These are phyloP conservation scores for Thymus quinquecostatus DNA, from an alignment of 257 asterid species.

Conservation along the genomic window DNA sequence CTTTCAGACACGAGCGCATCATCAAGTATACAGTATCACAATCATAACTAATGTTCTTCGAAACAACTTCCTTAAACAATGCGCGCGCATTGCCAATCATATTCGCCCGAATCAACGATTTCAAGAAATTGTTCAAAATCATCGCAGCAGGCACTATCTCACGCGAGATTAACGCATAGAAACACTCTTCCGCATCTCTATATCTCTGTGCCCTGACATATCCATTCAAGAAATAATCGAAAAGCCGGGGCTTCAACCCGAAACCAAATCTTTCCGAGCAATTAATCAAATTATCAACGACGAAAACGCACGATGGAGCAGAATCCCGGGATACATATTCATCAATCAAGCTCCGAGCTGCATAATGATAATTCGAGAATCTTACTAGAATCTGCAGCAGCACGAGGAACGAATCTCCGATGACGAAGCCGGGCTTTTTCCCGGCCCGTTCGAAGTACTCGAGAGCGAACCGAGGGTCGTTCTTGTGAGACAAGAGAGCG, in stretches of 20 bases:
- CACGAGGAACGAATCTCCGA: conserved; percentile 61
- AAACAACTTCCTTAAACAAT: conserved; percentile 46
- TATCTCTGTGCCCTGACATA: conserved; percentile 53
- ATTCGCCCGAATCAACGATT: conserved; percentile 48
- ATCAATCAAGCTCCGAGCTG: conserved; percentile 48
- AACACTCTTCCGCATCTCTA: conserved; percentile 70
- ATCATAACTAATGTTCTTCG: conserved; percentile 49
- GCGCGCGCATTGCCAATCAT: conserved; percentile 48
- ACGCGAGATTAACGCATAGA: conserved; percentile 45
- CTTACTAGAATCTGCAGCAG: conserved; percentile 72
- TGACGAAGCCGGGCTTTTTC: conserved; percentile 44
- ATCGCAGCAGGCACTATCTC: conserved; percentile 40
- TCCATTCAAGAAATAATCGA: conserved; percentile 54
- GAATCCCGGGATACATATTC: conserved; percentile 46
- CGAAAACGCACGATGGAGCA: conserved; percentile 43
- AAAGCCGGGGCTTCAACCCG: conserved; percentile 45
- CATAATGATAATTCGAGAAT: conserved; percentile 40
- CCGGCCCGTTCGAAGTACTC: conserved; percentile 47
- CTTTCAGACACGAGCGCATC: conserved; percentile 64
- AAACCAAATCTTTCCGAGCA: conserved; percentile 55
- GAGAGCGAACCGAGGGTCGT: conserved; percentile 69
- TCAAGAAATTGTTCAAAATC: conserved; percentile 50
- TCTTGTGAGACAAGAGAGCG: conserved; percentile 48
- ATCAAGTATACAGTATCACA: conserved; percentile 57
- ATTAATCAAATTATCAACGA: conserved; percentile 50